Evolutionary conservation across 768 basidiomycete genomes (phyloP), one percentile per base, ranked within the genome.

Genomic region (Porphyrellus cyaneotinctus): DNA sequence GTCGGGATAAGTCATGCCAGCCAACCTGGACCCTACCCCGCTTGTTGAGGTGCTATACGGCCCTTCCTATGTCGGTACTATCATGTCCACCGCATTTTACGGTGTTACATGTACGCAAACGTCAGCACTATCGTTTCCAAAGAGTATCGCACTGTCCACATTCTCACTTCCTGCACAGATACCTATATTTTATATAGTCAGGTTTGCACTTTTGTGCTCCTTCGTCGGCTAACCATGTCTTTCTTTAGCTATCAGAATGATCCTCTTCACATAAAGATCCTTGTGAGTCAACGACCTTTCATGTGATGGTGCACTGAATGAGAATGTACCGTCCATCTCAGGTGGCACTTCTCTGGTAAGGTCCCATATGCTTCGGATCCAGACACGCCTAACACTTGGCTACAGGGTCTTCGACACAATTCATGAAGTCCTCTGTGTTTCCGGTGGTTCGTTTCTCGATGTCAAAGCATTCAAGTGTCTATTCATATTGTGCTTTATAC

Each of bases 131-230:
- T 22, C 7, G 3, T 20, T 44, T 43, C 28, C 7, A 18, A 32
- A n/a, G 8, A 7, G 6, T 35, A 41, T 28, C 7, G 26, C 17
- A 31, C 14, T 7, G 13, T 5, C 3, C 4, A n/a, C n/a, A n/a
- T n/a, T 14, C 22, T n/a, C 20, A 13, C 17, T n/a, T 10, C 13
- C 23, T 13, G 15, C 5, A 15, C 15, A 58, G 57, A 30, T 58
- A 58, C 42, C 41, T 52, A 3, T 58, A 58, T 35, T 49, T 15
- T 23, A 20, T 47, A 1, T 38, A 56, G 58, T 60, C 10, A 7
- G 53, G 2, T 1, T 6, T 20, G 32, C 1, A 1, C 12, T 26
- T 31, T 11, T 4, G 3, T 9, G 1, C 6, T 18, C 6, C 4
- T 49, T 38, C 20, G 2, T 36, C 12, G 11, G 12, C 14, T 31